Conservation (phyloP, 2,329 filamentous ascomycete species). For the Pseudopyricularia cyperi region DNA sequence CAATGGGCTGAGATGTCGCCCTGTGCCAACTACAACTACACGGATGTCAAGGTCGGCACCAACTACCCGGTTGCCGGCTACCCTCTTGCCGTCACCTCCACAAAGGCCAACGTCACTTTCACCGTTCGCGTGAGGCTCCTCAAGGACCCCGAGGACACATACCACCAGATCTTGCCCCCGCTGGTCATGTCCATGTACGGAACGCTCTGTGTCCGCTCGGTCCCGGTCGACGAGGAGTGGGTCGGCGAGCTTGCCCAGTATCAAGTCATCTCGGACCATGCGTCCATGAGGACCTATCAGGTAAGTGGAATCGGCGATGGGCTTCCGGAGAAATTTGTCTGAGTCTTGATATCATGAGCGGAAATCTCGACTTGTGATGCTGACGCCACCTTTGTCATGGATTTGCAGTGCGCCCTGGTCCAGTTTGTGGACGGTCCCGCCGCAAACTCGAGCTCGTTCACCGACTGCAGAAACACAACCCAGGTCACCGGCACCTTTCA, state of each 20-base stretch:
- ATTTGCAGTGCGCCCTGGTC: not conserved
- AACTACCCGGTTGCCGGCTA: constrained; percentile 1
- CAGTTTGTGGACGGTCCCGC: not conserved
- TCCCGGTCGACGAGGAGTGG: not conserved
- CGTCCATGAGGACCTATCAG: constrained; percentile 1
- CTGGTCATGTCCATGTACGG: not conserved
- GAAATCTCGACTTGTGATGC: not conserved
- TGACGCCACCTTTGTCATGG: not conserved
- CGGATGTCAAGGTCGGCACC: not conserved
- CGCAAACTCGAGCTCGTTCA: not conserved
- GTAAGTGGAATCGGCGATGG: not conserved
- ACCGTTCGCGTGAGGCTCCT: not conserved
- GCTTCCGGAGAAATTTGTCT: not conserved
- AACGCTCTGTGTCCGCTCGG: not conserved
- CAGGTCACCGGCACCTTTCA: not conserved
- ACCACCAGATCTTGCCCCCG: not conserved
- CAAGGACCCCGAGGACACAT: not conserved
- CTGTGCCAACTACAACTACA: not conserved
- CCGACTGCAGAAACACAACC: constrained; percentile 1
- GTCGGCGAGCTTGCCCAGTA: constrained; percentile 1
- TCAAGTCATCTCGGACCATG: constrained; percentile 1
- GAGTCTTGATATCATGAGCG: not conserved
- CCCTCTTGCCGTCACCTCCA: constrained; percentile 2
- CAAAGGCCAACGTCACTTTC: not conserved
- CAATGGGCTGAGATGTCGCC: not conserved